Conservation (phyloP, 768 basidiomycete genomes). For the Hericium erinaceus region DNA sequence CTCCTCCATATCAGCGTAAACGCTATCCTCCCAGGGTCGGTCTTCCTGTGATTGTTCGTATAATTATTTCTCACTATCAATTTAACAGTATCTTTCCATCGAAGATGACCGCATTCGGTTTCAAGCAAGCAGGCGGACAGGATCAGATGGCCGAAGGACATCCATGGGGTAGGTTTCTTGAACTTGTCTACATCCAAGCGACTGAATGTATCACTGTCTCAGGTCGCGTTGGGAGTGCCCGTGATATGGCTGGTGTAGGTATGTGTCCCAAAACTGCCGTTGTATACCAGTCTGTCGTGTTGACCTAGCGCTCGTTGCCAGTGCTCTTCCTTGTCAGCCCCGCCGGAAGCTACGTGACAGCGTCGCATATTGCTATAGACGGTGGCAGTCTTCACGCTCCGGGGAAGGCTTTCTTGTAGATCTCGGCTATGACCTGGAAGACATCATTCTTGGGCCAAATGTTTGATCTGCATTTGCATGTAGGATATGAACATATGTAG, state of each 20-base stretch:
- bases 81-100: slow-evolving; percentile 60
- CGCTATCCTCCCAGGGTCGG: slow-evolving; percentile 74
- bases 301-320: slow-evolving; percentile 1
- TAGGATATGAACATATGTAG: too few relatives aligned
- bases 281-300: too few relatives aligned
- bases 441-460: too few relatives aligned
- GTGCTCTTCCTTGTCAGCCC: slow-evolving; percentile 40
- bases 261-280: slow-evolving; percentile 2
- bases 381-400: slow-evolving; percentile 27
- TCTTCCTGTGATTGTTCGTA: neutral
- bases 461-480: too few relatives aligned
- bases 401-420: slow-evolving; percentile 1
- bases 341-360: slow-evolving; percentile 68
- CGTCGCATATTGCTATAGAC: slow-evolving; percentile 62
- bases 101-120: slow-evolving; percentile 74
- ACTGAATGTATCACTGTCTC: slow-evolving; percentile 1
- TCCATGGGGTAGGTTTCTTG: slow-evolving; percentile 45
- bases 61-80: neutral
- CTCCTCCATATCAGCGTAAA: slow-evolving; percentile 47
- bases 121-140: slow-evolving; percentile 44
- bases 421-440: too few relatives aligned
- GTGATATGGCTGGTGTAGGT: slow-evolving; percentile 64
- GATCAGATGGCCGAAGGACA: slow-evolving; percentile 40
- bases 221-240: slow-evolving; percentile 58
- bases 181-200: neutral